Conservation (phyloP, 306 rosid genomes). For the Quercus ilex region DNA sequence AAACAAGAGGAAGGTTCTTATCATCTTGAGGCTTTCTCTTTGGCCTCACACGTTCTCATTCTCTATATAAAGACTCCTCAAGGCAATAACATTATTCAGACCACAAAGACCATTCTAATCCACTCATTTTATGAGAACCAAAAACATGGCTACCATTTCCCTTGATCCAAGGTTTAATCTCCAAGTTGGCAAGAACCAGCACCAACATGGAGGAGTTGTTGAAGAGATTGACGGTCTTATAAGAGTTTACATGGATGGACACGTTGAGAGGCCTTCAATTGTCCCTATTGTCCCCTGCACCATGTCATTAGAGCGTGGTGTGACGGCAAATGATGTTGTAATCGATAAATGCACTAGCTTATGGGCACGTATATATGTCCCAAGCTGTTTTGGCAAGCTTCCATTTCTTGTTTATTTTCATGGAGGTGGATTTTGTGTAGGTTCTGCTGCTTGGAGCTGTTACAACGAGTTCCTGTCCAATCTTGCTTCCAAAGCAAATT, state of each 20-base stretch:
- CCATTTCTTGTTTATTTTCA: conserved; percentile 80
- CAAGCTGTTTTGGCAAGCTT: conserved; percentile 27
- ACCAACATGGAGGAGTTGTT: conserved; percentile 32
- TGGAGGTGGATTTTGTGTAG: conserved; percentile 95
- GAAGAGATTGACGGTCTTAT: conserved; percentile 83
- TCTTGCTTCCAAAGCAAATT: conserved; percentile 54
- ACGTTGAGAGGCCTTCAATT: conserved; percentile 56
- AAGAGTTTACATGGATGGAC: conserved; percentile 59
- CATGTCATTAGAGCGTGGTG: conserved; percentile 32
- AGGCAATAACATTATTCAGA: conserved; percentile 13
- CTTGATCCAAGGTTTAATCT: conserved; percentile 36
- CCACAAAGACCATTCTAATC: conserved; percentile 25
- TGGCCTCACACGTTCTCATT: conserved; percentile 8
- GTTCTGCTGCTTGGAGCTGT: conserved; percentile 86
- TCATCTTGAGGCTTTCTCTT: conserved; percentile 10
- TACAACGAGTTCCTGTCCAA: conserved; percentile 70
- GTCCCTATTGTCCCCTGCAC: conserved; percentile 56
- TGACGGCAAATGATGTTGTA: conserved; percentile 50
- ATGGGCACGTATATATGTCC: conserved; percentile 69
- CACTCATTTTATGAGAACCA: conserved; percentile 14
- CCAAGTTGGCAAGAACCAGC: conserved; percentile 26
- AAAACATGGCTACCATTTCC: conserved; percentile 59
- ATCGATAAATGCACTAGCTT: conserved; percentile 51
- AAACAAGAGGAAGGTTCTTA: conserved; percentile 7
- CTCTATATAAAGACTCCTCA: conserved; percentile 48